Conservation (phyloP, 768 basidiomycete genomes). For the Rhodotorula taiwanensis region DNA sequence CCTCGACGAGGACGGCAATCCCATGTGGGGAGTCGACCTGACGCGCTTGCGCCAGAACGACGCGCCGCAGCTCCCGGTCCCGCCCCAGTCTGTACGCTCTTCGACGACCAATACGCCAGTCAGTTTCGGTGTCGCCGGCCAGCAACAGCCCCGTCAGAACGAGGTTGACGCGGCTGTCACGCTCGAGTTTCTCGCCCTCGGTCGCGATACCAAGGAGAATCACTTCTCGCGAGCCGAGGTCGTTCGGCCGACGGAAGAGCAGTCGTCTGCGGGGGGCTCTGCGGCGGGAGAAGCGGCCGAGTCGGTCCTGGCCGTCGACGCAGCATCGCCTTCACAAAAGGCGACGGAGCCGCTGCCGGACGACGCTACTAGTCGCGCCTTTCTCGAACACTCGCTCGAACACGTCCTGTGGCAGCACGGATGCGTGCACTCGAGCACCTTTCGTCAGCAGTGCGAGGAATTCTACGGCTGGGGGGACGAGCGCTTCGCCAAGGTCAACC, state of each 20-base stretch:
- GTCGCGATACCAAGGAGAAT: constrained; percentile 32
- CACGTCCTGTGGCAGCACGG: constrained; percentile 30
- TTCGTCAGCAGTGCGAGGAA: constrained; percentile 21
- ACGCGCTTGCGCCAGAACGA: neutral
- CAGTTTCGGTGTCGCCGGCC: neutral
- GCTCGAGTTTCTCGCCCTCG: constrained; percentile 36
- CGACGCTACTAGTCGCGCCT: neutral
- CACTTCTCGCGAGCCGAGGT: constrained; percentile 29
- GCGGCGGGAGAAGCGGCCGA: neutral
- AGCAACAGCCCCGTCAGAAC: constrained; percentile 8
- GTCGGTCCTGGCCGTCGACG: neutral
- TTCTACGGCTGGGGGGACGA: constrained; percentile 23
- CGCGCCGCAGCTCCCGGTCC: neutral
- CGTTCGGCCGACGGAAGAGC: constrained; percentile 8
- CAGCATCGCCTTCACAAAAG: neutral
- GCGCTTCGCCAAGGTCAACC: constrained; percentile 17
- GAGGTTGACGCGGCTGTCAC: constrained; percentile 34
- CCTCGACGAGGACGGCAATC: constrained; percentile 10
- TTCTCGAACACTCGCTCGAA: constrained; percentile 26
- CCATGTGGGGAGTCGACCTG: constrained; percentile 15
- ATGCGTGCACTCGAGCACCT: constrained; percentile 10
- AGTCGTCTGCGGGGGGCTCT: neutral
- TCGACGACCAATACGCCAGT: neutral
- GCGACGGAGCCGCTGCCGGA: constrained; percentile 5
- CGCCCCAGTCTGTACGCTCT: too few species aligned